These are phyloP conservation scores for Boechera retrofracta DNA, from an alignment of 345 rosid genomes.

Conservation along the genomic window DNA sequence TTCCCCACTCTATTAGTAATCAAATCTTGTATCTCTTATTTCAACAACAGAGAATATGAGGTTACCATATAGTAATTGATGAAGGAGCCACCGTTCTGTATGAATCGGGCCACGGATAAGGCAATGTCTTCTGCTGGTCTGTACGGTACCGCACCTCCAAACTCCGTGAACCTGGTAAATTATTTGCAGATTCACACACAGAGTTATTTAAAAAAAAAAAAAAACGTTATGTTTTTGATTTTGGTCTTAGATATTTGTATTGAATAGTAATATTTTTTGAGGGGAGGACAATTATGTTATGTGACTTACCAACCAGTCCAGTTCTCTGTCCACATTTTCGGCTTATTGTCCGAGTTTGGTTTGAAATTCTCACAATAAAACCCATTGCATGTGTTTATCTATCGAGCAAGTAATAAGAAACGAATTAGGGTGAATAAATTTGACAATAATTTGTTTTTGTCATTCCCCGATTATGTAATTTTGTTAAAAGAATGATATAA, in stretches of 20 bases:
- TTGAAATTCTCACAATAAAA: conserved; percentile 80
- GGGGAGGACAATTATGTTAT: neutral
- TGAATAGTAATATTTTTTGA: neutral
- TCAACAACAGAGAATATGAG: conserved; percentile 6
- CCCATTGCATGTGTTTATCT: conserved; percentile 93
- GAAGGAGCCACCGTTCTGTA: conserved; percentile 81
- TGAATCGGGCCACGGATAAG: conserved; percentile 79
- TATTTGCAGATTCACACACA: conserved; percentile 16
- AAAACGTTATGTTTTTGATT: neutral
- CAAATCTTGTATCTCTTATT: neutral
- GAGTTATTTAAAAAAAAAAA: neutral
- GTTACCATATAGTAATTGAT: conserved; percentile 85
- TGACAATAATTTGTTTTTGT: neutral
- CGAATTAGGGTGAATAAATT: neutral
- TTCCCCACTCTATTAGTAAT: neutral
- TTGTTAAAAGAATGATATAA: too few relatives aligned
- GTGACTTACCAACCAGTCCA: conserved; percentile 92
- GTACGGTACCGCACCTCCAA: conserved; percentile 72
- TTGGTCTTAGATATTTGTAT: neutral
- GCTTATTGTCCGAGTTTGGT: conserved; percentile 69
- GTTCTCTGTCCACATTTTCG: conserved; percentile 94
- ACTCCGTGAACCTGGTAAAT: conserved; percentile 63
- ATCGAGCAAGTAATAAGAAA: neutral
- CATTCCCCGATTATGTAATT: neutral
- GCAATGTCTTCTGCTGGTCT: conserved; percentile 93